Base-by-base conservation (phyloP, 2,329 filamentous ascomycete genomes). In the Alternaria incomplexa region DNA sequence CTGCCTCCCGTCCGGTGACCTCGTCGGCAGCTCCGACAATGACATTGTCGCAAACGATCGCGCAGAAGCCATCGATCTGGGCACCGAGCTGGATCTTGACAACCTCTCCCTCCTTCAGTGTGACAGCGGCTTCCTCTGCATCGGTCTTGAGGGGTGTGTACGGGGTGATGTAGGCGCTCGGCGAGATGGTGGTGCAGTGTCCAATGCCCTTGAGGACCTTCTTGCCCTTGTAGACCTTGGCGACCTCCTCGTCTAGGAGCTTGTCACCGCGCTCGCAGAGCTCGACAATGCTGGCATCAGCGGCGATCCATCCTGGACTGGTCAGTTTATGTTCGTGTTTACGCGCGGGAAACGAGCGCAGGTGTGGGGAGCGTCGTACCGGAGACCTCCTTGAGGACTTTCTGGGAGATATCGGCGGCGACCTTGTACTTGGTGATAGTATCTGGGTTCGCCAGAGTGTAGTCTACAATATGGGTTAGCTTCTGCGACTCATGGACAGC, bases 391-490 rank as follows among this genome's bases (percentile, higher is more conserved):
- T 93, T 93, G 73, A 99, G 89, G 73, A 97, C 95, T 85, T 95
- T 97, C 82, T 97, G 93, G 55, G 95, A 96, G 83, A 99, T 98
- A 81, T 92, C 87, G 68, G 92, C 95, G 61, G 96, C 96, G 71
- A 92, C 94, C 90, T 97, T 98, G 88, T 98, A 98, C 88, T 98
- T 99, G 84, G 96, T 98, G 76, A 99, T 88, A 76, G 93, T 97
- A 81, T 96, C 92, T 66, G 92, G 93, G 86, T 96, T 96, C 82
- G 90, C 92, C 82, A 97, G 89, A 73, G 92, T 88, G 85, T 96
- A 94, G 81, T 97, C 93, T 97, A 69, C 69, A 28, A 58, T 56
- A 45, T 57, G 53, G 56, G 48, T 79, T 71, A 78, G 75, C 70
- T 71, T 59, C 48, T 62, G 61, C 69, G 65, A 68, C 71, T 62